Evolutionary conservation across 805 yeast species (phyloP).

Genomic region (Metschnikowia anglica): DNA sequence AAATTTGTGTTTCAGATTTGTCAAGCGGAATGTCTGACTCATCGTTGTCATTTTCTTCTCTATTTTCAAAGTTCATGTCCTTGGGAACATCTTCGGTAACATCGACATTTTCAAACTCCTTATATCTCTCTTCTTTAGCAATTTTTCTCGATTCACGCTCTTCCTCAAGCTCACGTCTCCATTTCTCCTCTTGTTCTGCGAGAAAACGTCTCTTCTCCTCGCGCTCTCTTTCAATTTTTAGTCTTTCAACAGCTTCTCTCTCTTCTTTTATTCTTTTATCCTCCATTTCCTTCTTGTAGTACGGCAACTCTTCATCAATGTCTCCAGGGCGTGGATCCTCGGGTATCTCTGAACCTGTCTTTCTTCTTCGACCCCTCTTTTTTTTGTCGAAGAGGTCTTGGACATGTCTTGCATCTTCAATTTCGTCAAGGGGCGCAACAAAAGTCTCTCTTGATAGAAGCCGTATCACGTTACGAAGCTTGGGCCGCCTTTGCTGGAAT

Average conservation of each 20-base stretch:
- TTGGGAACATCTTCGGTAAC: neutral
- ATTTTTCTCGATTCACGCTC: constrained; percentile 4
- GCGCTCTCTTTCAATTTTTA: constrained; percentile 14
- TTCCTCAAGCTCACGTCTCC: constrained; percentile 8
- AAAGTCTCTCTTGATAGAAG: constrained; percentile 46
- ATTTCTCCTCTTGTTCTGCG: constrained; percentile 14
- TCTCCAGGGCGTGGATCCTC: constrained; percentile 38
- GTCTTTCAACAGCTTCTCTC: constrained; percentile 14
- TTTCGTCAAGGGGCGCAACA: constrained; percentile 65
- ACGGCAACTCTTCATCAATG: constrained; percentile 27
- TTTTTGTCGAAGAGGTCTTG: constrained; percentile 36
- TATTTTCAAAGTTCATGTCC: neutral
- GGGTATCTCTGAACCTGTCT: constrained; percentile 26
- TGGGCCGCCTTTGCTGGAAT: constrained; percentile 62
- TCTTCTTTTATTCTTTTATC: constrained; percentile 26
- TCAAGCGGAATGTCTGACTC: neutral
- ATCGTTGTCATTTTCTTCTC: neutral
- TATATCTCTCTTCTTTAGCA: constrained; percentile 6
- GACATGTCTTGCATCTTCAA: constrained; percentile 45
- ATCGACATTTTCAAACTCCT: constrained; percentile 7
- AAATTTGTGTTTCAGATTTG: neutral
- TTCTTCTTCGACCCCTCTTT: constrained; percentile 47
- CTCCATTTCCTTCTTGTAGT: constrained; percentile 28
- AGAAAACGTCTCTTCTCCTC: constrained; percentile 7
- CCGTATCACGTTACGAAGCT: constrained; percentile 59